phyloP scores from a whole-genome alignment of 2,329 filamentous ascomycete genomes.

The Ceratocystis variospora region DNA sequence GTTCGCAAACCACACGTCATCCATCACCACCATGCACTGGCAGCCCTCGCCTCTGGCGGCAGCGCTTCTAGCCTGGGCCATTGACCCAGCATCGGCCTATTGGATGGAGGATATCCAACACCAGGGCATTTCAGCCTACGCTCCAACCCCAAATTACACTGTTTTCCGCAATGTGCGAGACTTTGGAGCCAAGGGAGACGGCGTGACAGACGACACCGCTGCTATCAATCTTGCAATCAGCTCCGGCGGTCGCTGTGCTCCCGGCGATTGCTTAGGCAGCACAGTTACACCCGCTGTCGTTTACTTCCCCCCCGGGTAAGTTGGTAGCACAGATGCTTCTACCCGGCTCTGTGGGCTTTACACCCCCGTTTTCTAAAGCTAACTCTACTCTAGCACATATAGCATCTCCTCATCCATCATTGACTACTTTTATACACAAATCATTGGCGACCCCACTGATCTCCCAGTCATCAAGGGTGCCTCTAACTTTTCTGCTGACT shows the following conservation, averaged over 20 bases:
- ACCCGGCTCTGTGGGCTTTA: not conserved
- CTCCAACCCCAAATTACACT: constrained; percentile 29
- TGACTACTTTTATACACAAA: constrained; percentile 66
- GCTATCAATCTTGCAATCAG: constrained; percentile 29
- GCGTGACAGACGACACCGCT: constrained; percentile 27
- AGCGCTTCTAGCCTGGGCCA: not conserved
- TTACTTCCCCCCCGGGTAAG: constrained; percentile 29
- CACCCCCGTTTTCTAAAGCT: not conserved
- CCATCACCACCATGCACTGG: constrained; percentile 3
- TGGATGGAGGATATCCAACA: constrained; percentile 35
- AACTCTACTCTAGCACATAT: constrained; percentile 42
- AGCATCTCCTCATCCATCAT: constrained; percentile 55
- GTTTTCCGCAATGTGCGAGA: constrained; percentile 37
- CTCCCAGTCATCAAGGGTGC: constrained; percentile 43
- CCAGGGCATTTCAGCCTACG: constrained; percentile 36
- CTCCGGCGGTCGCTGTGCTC: constrained; percentile 32
- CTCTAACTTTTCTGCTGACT: constrained; percentile 30
- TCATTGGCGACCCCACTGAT: constrained; percentile 54
- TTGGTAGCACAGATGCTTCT: not conserved
- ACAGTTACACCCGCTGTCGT: constrained; percentile 29
- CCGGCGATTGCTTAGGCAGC: constrained; percentile 21
- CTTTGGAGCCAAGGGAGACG: constrained; percentile 31
- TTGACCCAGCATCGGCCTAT: constrained; percentile 22
- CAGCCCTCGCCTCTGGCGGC: not conserved
- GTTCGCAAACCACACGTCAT: too few species aligned